Evolutionary conservation across 2,329 filamentous ascomycete genomes (phyloP), one percentile per base, ranked within the genome.

Genomic region (Cordyceps pruinosa): DNA sequence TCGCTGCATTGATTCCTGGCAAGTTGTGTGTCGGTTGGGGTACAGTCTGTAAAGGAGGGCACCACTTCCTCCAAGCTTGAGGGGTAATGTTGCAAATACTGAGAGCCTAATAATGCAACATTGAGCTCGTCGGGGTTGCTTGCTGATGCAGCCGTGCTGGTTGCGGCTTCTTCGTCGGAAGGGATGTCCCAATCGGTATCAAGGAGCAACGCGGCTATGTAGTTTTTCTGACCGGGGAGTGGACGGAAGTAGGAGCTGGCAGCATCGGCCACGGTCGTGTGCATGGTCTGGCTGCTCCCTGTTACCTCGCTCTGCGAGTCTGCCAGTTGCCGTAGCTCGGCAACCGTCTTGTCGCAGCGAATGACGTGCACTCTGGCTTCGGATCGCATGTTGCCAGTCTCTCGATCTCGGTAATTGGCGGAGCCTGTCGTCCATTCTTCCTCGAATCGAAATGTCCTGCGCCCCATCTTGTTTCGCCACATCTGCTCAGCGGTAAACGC

Each of bases 401-500:
- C 82, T 60, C 79, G 78, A 68, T 97, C 94, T 39, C 87, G 85
- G 63, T 82, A 81, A 59, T 89, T 93, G 59, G 90, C 79, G 2
- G 89, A 89, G 8, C 92, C 92, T 3, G 85, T 84, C 60, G 89
- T 89, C 94, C 94, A 97, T 68, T 96, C 89, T 71, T 99, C 94
- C 65, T 97, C 94, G 61, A 96, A 92, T 44, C 92, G 82, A 71
- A 97, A 97, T 54, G 84, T 86, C 58, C 93, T 85, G 58, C 93
- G 83, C 10, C 92, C 91, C 63, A 97, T 84, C 60, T 87, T 89
- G 69, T 96, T 89, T 61, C 90, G 86, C 70, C 84, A 88, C 93
- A 97, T 97, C 69, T 97, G 92, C 70, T 99, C 94, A 7, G 90
- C 90, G 0, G 93, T 97, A 66, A 96, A 97, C 8, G 92, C 90